Percentiles rank a stretch among this genome's conserved stretches.
These are phyloP conservation scores for Sclerotiophoma versabilis DNA, from an alignment of 2,329 filamentous ascomycete genomes.

Conservation along the genomic window DNA sequence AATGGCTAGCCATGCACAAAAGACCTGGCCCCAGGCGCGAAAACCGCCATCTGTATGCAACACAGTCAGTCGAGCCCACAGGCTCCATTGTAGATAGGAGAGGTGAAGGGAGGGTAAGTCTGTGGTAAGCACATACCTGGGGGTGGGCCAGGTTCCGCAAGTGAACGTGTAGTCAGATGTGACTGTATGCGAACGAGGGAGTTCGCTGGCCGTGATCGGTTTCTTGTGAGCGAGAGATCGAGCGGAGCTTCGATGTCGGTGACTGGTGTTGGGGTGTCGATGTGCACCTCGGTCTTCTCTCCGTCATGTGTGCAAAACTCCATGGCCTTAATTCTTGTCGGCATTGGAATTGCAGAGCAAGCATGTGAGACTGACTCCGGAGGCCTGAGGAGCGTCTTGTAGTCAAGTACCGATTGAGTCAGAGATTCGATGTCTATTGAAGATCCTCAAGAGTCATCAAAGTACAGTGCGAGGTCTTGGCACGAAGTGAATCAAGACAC, in stretches of 20 bases:
- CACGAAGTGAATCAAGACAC: not conserved
- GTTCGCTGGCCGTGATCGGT: constrained; percentile 23
- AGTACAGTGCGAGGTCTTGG: constrained; percentile 1
- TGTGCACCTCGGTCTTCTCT: constrained; percentile 18
- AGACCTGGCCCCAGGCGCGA: constrained; percentile 40
- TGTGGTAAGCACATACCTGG: no score
- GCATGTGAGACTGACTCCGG: not conserved
- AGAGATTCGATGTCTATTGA: not conserved
- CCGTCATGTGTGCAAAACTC: constrained; percentile 1
- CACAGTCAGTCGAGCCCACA: no score
- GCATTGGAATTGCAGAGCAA: not conserved
- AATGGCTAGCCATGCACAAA: constrained; percentile 42
- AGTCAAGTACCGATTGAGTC: not conserved
- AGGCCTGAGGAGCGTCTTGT: not conserved
- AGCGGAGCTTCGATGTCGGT: constrained; percentile 8
- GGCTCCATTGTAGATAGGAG: no score
- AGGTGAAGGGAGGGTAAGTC: no score
- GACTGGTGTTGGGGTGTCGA: constrained; percentile 6
- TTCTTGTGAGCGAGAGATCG: constrained; percentile 15
- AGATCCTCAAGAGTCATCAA: constrained; percentile 9
- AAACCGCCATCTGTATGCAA: constrained; percentile 57
- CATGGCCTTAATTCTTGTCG: not conserved
- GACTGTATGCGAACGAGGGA: constrained; percentile 41
- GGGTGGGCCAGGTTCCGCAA: constrained; percentile 30
- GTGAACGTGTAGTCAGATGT: constrained; percentile 42